phyloP scores from a whole-genome alignment of 192 early-diverging fungal genomes.

The Mortierella claussenii region DNA sequence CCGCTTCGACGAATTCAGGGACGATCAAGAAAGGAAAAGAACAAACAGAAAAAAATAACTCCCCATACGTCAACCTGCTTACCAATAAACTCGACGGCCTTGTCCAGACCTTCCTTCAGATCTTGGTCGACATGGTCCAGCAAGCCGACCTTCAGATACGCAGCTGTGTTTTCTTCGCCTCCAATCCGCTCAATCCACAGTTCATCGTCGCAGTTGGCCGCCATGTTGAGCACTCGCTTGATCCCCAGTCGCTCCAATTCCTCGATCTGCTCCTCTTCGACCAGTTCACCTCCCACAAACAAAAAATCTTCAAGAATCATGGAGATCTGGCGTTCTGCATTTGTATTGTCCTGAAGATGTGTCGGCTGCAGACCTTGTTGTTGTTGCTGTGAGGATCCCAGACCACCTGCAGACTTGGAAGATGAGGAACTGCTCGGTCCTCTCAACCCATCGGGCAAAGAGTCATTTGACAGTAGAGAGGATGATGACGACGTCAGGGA shows the following conservation, averaged over 20 bases:
- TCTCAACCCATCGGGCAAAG: conserved; percentile 1
- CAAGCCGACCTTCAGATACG: conserved; percentile 60
- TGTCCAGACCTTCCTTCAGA: conserved; percentile 66
- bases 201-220: conserved; percentile 69
- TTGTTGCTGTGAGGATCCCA: not conserved
- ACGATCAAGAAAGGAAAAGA: too few relatives aligned
- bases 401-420: not conserved
- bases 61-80: conserved; percentile 11
- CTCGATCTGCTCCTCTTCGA: conserved; percentile 65
- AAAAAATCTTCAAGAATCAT: conserved; percentile 69
- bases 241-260: conserved; percentile 63
- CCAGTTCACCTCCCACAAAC: conserved; percentile 70
- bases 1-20: too few relatives aligned
- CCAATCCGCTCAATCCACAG: conserved; percentile 47
- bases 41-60: conserved; percentile 2
- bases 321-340: conserved; percentile 54
- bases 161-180: not conserved
- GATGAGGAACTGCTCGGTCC: conserved; percentile 5
- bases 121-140: conserved; percentile 79
- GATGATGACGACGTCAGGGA: conserved; percentile 23
- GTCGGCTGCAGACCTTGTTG: too few relatives aligned
- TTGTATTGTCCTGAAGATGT: conserved; percentile 45
- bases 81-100: conserved; percentile 77
- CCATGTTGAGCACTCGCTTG: conserved; percentile 80
- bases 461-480: conserved; percentile 22